Base-by-base conservation (phyloP, 352 stramenopile species). In the Phytophthora hybrid region DNA sequence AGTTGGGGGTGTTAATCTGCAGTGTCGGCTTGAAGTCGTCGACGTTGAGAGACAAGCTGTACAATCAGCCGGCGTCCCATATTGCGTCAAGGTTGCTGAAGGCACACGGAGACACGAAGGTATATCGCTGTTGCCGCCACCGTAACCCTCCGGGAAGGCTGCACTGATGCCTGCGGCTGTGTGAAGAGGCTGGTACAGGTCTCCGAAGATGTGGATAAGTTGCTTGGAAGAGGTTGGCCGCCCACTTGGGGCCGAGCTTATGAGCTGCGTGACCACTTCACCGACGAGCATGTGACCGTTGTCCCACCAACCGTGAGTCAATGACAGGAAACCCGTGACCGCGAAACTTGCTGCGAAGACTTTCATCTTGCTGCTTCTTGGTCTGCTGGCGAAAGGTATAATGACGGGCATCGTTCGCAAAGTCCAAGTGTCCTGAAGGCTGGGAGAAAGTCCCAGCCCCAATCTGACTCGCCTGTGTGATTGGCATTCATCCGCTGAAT, bases 181-280 rank as follows among this genome's bases (percentile, higher is more conserved):
- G 72, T 92, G 85, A n/a, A 90, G 69, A 1, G 85, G 85, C 58
- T 93, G 83, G 64, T 91, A 79, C 26, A 89, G 59, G 57, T 93
- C 85, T 1, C 79, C 84, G 51, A 91, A 82, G 66, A 91, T 82
- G 76, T 93, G 83, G 73, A 93, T 87, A 93, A 87, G 74, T 91
- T 82, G 26, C 85, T 83, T 91, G 56, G 39, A 82, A 64, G 6
- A 90, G 54, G 76, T 93, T 93, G 52, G 79, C 82, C 3, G 81
- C 77, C 85, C 85, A 93, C 53, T 78, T 73, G 18, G 85, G 1
- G 47, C 62, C n/a, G 57, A 47, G 34, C 69, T 57, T 81, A 89
- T 79, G 56, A 87, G 78, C 62, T 90, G 79, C 51, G 76, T 79
- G 55, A 81, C 81, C 23, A 89, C 76, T 31, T 92, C 66, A 3